phyloP scores from a whole-genome alignment of 257 asterid genomes.

The Primulina eburnea region DNA sequence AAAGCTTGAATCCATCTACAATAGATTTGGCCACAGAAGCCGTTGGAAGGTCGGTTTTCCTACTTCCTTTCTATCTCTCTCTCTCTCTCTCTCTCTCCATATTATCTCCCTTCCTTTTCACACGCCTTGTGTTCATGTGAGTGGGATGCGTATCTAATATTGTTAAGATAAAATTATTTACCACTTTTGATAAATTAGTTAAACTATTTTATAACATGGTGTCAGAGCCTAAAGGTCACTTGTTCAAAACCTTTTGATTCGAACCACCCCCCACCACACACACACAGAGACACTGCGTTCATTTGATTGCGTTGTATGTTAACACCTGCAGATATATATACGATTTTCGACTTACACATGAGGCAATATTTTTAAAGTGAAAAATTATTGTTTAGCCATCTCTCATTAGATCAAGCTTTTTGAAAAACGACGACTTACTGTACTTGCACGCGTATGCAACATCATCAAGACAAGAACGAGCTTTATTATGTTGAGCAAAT shows the following conservation, averaged over 20 bases:
- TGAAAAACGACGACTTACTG: background rate
- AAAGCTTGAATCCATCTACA: conserved; percentile 58
- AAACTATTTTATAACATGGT: background rate
- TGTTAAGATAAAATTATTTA: background rate
- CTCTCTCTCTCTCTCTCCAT: background rate
- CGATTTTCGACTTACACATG: too few species aligned
- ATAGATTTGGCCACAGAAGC: conserved; percentile 64
- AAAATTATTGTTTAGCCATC: background rate
- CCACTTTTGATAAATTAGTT: background rate
- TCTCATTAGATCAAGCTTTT: background rate
- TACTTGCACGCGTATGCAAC: background rate
- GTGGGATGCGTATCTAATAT: background rate
- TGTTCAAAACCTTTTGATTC: too few species aligned
- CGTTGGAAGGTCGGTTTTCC: conserved; percentile 72
- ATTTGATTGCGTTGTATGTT: too few species aligned
- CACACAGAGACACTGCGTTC: too few species aligned
- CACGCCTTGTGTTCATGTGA: background rate
- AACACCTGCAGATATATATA: too few species aligned
- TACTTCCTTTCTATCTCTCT: conserved; percentile 4
- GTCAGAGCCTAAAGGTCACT: background rate
- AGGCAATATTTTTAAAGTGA: too few species aligned
- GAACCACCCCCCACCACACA: too few species aligned
- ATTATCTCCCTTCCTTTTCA: background rate
- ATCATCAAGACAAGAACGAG: background rate
- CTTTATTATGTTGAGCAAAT: background rate